Evolutionary conservation across 2,329 filamentous ascomycete genomes (phyloP), one percentile per base, ranked within the genome.

Genomic region (Aspergillus sp.): DNA sequence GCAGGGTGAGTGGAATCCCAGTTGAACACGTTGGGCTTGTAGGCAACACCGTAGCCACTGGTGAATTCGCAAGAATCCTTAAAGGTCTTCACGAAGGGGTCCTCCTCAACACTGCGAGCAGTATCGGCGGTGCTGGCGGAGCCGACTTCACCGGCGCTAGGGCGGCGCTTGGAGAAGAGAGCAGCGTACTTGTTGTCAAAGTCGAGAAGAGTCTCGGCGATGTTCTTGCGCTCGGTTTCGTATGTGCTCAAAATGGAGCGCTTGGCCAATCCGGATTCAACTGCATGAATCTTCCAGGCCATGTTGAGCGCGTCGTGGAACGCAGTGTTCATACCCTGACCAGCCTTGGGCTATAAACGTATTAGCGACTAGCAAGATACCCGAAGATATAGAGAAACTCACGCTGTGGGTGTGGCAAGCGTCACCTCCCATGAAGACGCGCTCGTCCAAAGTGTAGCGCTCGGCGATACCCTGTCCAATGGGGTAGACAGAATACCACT

Each of bases 221-320:
- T 89, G 60, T 90, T 84, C 74, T 91, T 93, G 60, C 93, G 89
- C 78, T 97, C 93, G 2, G 85, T 83, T 79, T 97, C 92, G 75
- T 97, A 98, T 0, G 93, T 95, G 64, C 88, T 86, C 54, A 98
- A 84, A 19, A 95, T 83, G 3, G 86, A 85, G 63, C 91, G 89
- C 31, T 88, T 80, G 1, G 92, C 91, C 68, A 96, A 91, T 13
- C 92, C 92, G 28, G 85, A 84, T 74, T 97, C 93, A 9, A 97
- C 94, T 41, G 91, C 88, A 74, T 97, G 93, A 55, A 97, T 91
- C 81, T 98, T 98, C 93, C 93, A 98, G 7, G 93, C 93, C 46
- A 98, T 83, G 76, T 97, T 98, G 63, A 92, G 86, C 0, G 92
- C 92, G 70, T 84, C 82, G 52, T 84, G 76, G 77, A 85, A 85